Base-by-base conservation (phyloP, 768 basidiomycete species). In the Kwoniella bestiolae region DNA sequence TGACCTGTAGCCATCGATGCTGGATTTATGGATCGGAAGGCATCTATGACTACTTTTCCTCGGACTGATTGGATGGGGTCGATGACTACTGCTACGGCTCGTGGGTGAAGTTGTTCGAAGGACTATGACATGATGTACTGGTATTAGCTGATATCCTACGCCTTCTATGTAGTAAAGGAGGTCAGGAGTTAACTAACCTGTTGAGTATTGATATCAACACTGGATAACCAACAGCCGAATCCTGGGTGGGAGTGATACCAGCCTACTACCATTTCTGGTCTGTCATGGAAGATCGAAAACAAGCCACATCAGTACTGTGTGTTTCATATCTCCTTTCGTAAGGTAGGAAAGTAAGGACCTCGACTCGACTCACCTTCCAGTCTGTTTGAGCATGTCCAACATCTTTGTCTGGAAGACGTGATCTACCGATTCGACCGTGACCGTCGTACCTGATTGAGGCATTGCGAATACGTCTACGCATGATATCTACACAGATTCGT, bases 221-320 rank as follows among this genome's bases (percentile, higher is more conserved):
- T 94, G 50, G 94, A 97, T 44, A 99, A 84, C 96, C 96, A 99
- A 81, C 96, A 99, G 4, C 96, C 96, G 82, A 98, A 99, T 38
- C 96, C 96, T 60, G 96, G 96, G 84, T 99, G 96, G 41, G 96
- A 98, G 82, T 99, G 96, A 78, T 99, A 99, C 96, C 96, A 99
- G 3, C 96, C 96, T 1, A 99, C 96, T 5, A 98, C 96, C 88
- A 90, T 91, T 84, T 98, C 96, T 32, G 95, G 91, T 73, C 94
- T 83, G 35, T 53, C 25, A 11, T 3, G 25, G 16, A 21, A 25
- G 3, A 12, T 5, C 35, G 46, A 46, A n/a, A 46, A n/a, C 21
- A 46, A n/a, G 16, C 5, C 5, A 16, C n/a, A 23, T 47, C 46
- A 47, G 46, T 8, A 21, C 23, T 7, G n/a, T 11, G 8, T 47